Conservation (phyloP, 352 stramenopile genomes). For the Globisporangium paddicum region DNA sequence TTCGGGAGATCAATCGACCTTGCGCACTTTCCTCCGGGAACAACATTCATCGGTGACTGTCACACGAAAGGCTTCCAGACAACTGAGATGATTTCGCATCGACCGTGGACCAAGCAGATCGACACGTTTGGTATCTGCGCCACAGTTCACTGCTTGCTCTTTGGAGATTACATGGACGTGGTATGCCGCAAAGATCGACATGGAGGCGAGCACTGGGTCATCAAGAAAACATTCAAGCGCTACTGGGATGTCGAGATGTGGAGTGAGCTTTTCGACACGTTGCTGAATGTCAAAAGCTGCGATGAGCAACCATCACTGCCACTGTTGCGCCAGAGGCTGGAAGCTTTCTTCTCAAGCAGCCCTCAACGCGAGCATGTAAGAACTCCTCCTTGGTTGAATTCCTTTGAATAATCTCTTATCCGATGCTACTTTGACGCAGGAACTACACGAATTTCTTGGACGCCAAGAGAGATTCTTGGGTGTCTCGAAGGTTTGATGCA, state of each 20-base stretch:
- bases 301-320: slow-evolving; percentile 54
- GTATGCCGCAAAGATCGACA: slow-evolving; percentile 21
- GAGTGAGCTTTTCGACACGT: slow-evolving; percentile 55
- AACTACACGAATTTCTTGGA: slow-evolving; percentile 43
- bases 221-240: slow-evolving; percentile 59
- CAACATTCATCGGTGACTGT: slow-evolving; percentile 65
- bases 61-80: slow-evolving; percentile 84
- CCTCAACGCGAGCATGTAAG: slow-evolving; percentile 40
- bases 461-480: slow-evolving; percentile 50
- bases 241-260: slow-evolving; percentile 82
- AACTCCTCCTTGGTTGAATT: neutral
- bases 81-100: slow-evolving; percentile 75
- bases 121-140: slow-evolving; percentile 80
- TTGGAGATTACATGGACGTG: slow-evolving; percentile 83
- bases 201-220: slow-evolving; percentile 30
- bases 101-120: slow-evolving; percentile 79
- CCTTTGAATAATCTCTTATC: slow-evolving; percentile 1
- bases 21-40: slow-evolving; percentile 43
- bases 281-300: slow-evolving; percentile 75
- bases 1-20: slow-evolving; percentile 83
- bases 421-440: slow-evolving; percentile 27
- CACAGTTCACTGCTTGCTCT: slow-evolving; percentile 79
- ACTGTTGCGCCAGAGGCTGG: slow-evolving; percentile 34
- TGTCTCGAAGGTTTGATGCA: slow-evolving; percentile 32
- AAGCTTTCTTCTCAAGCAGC: slow-evolving; percentile 48